Percentiles rank a stretch among this genome's conserved stretches.
These are phyloP conservation scores for Hypoxylon sp. DNA, from an alignment of 2,329 filamentous ascomycete genomes.

Conservation along the genomic window DNA sequence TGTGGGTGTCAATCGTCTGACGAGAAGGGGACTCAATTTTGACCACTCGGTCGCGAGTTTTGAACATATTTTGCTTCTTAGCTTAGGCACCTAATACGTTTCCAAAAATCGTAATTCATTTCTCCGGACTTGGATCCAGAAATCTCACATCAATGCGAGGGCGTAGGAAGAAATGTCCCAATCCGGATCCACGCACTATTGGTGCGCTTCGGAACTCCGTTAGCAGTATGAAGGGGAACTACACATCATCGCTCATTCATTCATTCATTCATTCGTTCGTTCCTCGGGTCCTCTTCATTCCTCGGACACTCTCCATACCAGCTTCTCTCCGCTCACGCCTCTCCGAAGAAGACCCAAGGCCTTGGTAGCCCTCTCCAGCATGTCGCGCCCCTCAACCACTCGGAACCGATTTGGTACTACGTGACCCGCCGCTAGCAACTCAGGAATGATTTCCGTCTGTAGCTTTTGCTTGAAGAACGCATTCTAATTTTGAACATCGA, in stretches of 20 bases:
- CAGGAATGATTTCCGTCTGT: constrained; percentile 66
- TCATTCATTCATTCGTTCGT: constrained; percentile 40
- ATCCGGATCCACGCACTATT: background rate
- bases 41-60: background rate
- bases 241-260: background rate
- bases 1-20: constrained; percentile 29
- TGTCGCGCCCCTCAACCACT: constrained; percentile 55
- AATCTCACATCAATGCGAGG: background rate
- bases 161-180: background rate
- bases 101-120: background rate
- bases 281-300: constrained; percentile 43
- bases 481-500: constrained; percentile 56
- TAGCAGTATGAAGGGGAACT: background rate
- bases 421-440: constrained; percentile 55
- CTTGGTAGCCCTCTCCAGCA: constrained; percentile 55
- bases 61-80: background rate
- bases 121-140: background rate
- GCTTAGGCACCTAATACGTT: background rate
- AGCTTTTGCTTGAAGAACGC: constrained; percentile 65
- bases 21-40: background rate
- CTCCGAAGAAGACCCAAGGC: constrained; percentile 53
- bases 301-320: constrained; percentile 53
- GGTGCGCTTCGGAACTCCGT: constrained; percentile 2
- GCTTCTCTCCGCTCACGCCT: constrained; percentile 56
- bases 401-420: constrained; percentile 57